Evolutionary conservation across 306 rosid species (phyloP).

Genomic region (Prunus fruticosa): DNA sequence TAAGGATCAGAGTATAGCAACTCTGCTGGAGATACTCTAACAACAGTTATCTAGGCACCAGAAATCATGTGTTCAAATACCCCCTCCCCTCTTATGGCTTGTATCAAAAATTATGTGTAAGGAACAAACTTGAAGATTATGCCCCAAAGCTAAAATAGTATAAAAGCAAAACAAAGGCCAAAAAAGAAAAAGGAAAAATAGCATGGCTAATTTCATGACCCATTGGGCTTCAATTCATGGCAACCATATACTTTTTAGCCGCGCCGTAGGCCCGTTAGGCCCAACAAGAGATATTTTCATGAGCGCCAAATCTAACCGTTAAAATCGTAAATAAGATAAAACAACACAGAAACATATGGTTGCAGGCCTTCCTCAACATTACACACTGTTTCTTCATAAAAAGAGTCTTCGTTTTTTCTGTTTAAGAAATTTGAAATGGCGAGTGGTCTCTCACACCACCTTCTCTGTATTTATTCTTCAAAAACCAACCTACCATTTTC

Average conservation of each 20-base stretch:
- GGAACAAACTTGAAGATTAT: too few species aligned
- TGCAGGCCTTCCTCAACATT: conserved; percentile 1
- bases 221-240: background rate
- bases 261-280: background rate
- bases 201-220: background rate
- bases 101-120: too few species aligned
- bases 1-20: too few species aligned
- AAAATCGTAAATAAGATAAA: background rate
- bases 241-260: background rate
- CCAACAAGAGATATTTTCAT: background rate
- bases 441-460: conserved; percentile 22
- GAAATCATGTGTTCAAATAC: too few species aligned
- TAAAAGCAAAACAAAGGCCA: too few species aligned
- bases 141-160: too few species aligned
- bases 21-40: too few species aligned
- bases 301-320: conserved; percentile 19
- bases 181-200: too few species aligned
- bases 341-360: conserved; percentile 13
- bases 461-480: conserved; percentile 28
- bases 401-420: background rate
- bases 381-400: background rate
- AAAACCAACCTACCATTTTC: conserved; percentile 14
- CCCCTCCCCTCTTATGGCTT: too few species aligned
- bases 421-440: conserved; percentile 35
- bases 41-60: too few species aligned